phyloP scores from a whole-genome alignment of 148 eudicot species.

The Rhododendron vialii region DNA sequence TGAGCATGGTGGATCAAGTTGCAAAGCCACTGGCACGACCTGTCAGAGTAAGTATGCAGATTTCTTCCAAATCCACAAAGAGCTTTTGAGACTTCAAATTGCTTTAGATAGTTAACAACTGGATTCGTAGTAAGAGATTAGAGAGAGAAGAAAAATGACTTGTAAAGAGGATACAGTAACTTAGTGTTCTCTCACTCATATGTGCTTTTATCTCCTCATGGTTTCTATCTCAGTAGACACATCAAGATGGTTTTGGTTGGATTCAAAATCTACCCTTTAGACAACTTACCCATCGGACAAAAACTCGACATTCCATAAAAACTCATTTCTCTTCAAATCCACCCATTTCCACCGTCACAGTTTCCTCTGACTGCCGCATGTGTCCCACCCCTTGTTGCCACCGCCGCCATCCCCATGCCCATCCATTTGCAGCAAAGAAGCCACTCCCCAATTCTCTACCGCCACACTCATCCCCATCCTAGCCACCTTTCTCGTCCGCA shows the following conservation, averaged over 20 bases:
- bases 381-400: background rate
- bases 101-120: background rate
- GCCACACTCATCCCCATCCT: background rate
- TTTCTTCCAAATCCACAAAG: background rate
- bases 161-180: background rate
- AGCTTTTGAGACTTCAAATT: background rate
- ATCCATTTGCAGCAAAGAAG: background rate
- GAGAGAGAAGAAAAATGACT: background rate
- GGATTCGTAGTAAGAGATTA: background rate
- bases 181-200: background rate
- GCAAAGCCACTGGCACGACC: slow-evolving; percentile 92
- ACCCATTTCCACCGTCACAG: background rate
- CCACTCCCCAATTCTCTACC: background rate
- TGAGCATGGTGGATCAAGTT: slow-evolving; percentile 97
- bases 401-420: background rate
- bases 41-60: slow-evolving; percentile 54
- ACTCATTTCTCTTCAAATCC: background rate
- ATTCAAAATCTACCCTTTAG: background rate
- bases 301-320: background rate
- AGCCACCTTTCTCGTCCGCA: background rate
- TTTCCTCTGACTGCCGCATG: background rate
- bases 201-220: background rate
- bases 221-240: background rate
- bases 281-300: background rate
- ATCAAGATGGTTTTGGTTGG: background rate